Evolutionary conservation across 495 filamentous ascomycete genomes (phyloP).

Genomic region (Darksidea phi): DNA sequence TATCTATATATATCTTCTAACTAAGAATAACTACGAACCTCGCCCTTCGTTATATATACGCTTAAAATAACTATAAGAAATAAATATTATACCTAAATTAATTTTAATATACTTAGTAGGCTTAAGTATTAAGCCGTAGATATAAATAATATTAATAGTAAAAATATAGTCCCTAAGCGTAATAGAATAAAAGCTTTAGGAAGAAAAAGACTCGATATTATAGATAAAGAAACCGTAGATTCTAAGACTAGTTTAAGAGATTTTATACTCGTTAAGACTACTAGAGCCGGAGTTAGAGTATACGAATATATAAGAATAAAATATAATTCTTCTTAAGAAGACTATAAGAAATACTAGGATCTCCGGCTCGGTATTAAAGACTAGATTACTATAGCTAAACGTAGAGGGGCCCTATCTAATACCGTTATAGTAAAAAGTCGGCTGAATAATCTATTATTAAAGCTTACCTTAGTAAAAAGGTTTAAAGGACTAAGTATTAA

Average conservation of each 20-base stretch:
- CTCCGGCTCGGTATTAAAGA: conserved; percentile 8
- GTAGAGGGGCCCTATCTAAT: conserved; percentile 1
- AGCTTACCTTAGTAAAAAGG: too few species aligned
- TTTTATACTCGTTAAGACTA: conserved; percentile 12
- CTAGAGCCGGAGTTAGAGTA: conserved; percentile 7
- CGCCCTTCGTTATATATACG: background rate
- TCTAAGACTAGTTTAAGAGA: conserved; percentile 13
- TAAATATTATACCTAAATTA: conserved; percentile 11
- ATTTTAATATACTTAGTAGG: conserved; percentile 11
- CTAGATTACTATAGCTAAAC: conserved; percentile 3
- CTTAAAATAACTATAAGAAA: conserved; percentile 9
- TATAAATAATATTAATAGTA: conserved; percentile 6
- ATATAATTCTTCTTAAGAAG: conserved; percentile 8
- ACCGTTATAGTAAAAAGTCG: background rate
- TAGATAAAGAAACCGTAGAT: conserved; percentile 14
- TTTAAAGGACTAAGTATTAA: too few species aligned
- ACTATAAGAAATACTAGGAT: conserved; percentile 13
- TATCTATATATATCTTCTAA: too few species aligned
- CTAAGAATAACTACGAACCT: too few species aligned
- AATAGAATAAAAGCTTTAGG: conserved; percentile 12
- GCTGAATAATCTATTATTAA: too few species aligned
- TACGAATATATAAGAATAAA: conserved; percentile 15
- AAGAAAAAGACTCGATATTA: conserved; percentile 13
- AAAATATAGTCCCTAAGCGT: conserved; percentile 2
- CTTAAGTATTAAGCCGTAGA: background rate